Evolutionary conservation across 208 protist species (phyloP).

Genomic region (Polymyxa betae): DNA sequence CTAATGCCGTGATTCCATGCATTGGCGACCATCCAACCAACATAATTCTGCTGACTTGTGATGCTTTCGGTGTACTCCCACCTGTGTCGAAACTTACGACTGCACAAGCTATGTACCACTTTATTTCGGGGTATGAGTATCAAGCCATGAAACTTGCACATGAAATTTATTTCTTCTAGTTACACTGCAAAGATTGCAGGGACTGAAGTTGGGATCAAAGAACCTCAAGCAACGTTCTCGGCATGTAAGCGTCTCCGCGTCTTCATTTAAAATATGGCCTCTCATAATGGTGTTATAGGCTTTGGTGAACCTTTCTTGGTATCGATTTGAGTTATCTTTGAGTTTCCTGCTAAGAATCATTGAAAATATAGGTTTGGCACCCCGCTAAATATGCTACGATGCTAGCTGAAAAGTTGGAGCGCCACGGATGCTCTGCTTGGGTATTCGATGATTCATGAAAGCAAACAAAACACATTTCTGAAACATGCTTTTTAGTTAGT

Average conservation of each 20-base stretch:
- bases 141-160: constrained; percentile 60
- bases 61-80: constrained; percentile 94
- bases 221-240: constrained; percentile 89
- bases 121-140: constrained; percentile 68
- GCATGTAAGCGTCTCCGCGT: constrained; percentile 83
- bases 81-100: constrained; percentile 82
- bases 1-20: constrained; percentile 77
- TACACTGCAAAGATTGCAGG: constrained; percentile 85
- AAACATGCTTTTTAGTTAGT: constrained; percentile 82
- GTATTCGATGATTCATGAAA: background rate
- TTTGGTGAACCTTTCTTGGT: background rate
- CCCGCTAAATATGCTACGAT: constrained; percentile 91
- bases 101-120: constrained; percentile 88
- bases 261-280: background rate
- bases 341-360: constrained; percentile 83
- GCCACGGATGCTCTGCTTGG: background rate
- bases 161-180: too few relatives aligned
- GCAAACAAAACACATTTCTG: too few relatives aligned
- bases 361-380: too few relatives aligned
- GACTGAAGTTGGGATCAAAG: constrained; percentile 82
- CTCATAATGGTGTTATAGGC: background rate
- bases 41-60: constrained; percentile 94
- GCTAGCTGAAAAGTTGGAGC: constrained; percentile 86
- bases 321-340: background rate
- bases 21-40: constrained; percentile 85